A percentile compares a stretch with the other conserved stretches of the same genome.
phyloP scores from a whole-genome alignment of 1,139 yeast genomes.

The Ogataea hybrid region DNA sequence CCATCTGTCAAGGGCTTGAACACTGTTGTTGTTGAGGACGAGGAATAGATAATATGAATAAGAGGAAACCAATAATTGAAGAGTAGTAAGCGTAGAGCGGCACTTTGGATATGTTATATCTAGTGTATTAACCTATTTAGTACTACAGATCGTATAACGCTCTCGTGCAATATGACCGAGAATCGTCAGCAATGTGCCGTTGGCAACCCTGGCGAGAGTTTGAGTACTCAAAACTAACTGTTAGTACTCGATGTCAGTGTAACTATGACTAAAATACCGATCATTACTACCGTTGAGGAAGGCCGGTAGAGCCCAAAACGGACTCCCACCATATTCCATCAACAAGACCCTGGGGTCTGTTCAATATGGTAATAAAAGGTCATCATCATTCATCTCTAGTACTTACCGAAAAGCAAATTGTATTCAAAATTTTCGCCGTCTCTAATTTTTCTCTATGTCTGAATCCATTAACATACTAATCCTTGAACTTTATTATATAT shows the following conservation, averaged over 20 bases:
- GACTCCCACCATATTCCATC: slow-evolving; percentile 6
- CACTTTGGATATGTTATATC: not conserved
- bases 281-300: slow-evolving; percentile 37
- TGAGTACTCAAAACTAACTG: not conserved
- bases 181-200: not conserved
- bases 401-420: slow-evolving; percentile 6
- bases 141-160: not conserved
- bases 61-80: slow-evolving; percentile 6
- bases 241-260: slow-evolving; percentile 41
- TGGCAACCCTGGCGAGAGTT: not conserved
- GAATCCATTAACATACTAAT: not conserved
- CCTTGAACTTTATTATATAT: slow-evolving; percentile 21
- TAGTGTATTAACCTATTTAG: not conserved
- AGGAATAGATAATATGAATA: slow-evolving; percentile 43
- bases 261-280: slow-evolving; percentile 50
- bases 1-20: slow-evolving; percentile 96
- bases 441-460: slow-evolving; percentile 1
- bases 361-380: slow-evolving; percentile 27
- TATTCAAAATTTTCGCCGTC: slow-evolving; percentile 4
- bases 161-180: not conserved
- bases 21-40: slow-evolving; percentile 95
- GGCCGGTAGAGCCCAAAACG: slow-evolving; percentile 25
- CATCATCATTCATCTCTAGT: slow-evolving; percentile 23
- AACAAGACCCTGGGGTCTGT: slow-evolving; percentile 20
- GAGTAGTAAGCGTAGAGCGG: not conserved